Evolutionary conservation across 257 asterid genomes (phyloP), one percentile per base, ranked within the genome.

Genomic region (Solanum tarijense): DNA sequence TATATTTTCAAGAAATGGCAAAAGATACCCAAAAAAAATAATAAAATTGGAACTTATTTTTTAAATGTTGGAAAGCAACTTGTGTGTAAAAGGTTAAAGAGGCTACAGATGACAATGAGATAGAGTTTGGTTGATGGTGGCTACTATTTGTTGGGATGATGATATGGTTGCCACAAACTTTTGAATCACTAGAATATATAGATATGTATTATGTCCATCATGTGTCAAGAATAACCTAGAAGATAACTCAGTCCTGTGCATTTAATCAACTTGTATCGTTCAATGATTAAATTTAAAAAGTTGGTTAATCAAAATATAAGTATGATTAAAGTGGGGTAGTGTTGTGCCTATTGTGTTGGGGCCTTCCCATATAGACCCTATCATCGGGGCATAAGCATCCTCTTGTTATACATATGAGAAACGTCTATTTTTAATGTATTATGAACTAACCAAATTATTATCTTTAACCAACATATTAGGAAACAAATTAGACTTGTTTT

Each of bases 91-190:
- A 66, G 79, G 87, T 62, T 62, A 84, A 84, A 39, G 29, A 66
- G 35, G 87, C 87, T 55, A 66, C 10, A 85, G 87, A 39, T 85
- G 87, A 85, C 66, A 71, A 85, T 46, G 87, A 85, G 81, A 85
- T 85, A 62, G 87, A 85, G 87, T 68, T 85, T 66, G 87, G 87
- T 85, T 69, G 66, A 85, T 68, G 79, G 38, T 39, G 82, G 38
- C 79, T 85, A 35, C 62, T 66, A 65, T 29, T 7, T 14, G 36
- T 68, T 85, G 66, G 52, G 86, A 82, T 82, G 69, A 82, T 48
- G 69, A 48, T 48, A 82, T 82, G 69, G 43, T 71, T 41, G 76
- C 87, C 87, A 85, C 87, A 85, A 43, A 85, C 82, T 46, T 85
- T 39, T 85, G 81, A 66, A 66, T 85, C 87, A 85, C 32, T 31